Evolutionary conservation across 78 protist species (phyloP).

Genomic region (Speleostelium caveatum): DNA sequence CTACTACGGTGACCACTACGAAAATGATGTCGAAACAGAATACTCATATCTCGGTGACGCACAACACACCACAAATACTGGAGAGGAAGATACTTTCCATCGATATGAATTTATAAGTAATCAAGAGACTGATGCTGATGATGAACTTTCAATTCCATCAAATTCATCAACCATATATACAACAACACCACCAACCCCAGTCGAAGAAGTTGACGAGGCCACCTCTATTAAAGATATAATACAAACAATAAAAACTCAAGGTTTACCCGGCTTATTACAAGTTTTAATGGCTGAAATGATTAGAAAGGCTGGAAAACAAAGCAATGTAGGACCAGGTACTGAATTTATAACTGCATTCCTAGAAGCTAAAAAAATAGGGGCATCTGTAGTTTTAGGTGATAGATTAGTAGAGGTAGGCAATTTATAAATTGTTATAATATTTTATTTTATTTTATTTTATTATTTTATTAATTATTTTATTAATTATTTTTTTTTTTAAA

Average conservation of each 20-base stretch:
- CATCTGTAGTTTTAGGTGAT: constrained; percentile 59
- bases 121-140: not conserved
- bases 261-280: constrained; percentile 59
- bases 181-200: constrained; percentile 41
- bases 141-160: not conserved
- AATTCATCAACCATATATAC: not conserved
- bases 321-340: constrained; percentile 59
- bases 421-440: no score
- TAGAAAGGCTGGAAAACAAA: constrained; percentile 62
- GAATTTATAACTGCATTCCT: constrained; percentile 70
- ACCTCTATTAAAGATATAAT: constrained; percentile 30
- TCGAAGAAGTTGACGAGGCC: constrained; percentile 1
- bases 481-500: no score
- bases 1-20: not conserved
- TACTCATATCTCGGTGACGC: not conserved
- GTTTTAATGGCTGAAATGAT: constrained; percentile 57
- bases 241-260: constrained; percentile 13
- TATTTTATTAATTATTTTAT: no score
- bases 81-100: not conserved
- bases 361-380: constrained; percentile 59
- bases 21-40: constrained; percentile 4
- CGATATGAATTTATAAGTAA: not conserved
- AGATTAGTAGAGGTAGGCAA: constrained; percentile 52
- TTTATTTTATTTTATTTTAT: no score
- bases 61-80: not conserved